phyloP scores from a whole-genome alignment of 2,329 filamentous ascomycete genomes.

The Colletotrichum eremochloae region DNA sequence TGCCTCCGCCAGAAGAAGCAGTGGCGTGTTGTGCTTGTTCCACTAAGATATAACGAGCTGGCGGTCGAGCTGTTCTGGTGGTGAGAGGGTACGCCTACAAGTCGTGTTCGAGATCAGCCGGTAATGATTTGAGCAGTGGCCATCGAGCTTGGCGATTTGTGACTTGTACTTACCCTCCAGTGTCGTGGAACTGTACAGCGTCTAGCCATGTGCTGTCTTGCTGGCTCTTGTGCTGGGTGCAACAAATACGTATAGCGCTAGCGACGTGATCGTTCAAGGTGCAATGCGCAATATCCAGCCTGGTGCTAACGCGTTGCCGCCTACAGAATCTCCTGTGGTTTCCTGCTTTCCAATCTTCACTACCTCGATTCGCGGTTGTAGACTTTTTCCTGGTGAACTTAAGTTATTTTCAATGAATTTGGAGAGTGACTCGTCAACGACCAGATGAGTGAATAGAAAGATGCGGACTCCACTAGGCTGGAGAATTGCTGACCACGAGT shows the following conservation, averaged over 20 bases:
- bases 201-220: conserved; percentile 12
- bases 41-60: conserved; percentile 8
- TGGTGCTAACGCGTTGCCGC: too few species aligned
- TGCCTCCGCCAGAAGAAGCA: neutral
- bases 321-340: too few species aligned
- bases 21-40: neutral
- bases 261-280: neutral
- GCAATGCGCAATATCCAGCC: too few species aligned
- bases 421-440: neutral
- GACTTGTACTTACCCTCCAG: conserved; percentile 4
- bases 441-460: neutral
- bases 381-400: too few species aligned
- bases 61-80: conserved; percentile 1
- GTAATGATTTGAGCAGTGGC: neutral
- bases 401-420: neutral
- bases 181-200: conserved; percentile 3
- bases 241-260: neutral
- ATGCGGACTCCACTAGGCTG: neutral
- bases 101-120: neutral
- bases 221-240: neutral
- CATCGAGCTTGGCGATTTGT: too few species aligned
- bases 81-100: conserved; percentile 1
- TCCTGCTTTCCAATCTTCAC: neutral
- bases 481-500: neutral
- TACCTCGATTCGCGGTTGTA: neutral